Conservation (phyloP, 805 yeast genomes). For the Wickerhamomyces chaumierensis region DNA sequence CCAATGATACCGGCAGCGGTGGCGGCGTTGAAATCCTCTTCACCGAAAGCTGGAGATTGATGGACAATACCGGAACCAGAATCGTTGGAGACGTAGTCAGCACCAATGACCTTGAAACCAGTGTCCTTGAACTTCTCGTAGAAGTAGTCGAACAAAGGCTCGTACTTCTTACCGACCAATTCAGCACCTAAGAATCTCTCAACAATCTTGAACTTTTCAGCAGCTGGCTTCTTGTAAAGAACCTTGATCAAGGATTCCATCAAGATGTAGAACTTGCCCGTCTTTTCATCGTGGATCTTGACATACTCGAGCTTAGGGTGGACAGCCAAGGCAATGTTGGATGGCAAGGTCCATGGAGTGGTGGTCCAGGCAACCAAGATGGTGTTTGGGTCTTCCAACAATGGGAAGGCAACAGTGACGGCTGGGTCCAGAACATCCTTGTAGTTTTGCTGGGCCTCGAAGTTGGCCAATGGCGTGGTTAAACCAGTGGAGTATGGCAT, state of each 20-base stretch:
- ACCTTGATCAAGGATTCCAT: conserved; percentile 75
- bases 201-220: conserved; percentile 75
- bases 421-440: conserved; percentile 97
- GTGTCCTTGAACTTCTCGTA: conserved; percentile 60
- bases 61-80: conserved; percentile 99
- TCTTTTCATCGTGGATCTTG: conserved; percentile 84
- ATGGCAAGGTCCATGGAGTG: conserved; percentile 98
- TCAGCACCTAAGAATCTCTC: conserved; percentile 74
- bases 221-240: conserved; percentile 88
- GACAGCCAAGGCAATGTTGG: conserved; percentile 86
- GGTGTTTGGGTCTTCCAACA: conserved; percentile 71
- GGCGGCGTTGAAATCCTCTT: conserved; percentile 87
- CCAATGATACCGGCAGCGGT: conserved; percentile 62
- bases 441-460: conserved; percentile 97
- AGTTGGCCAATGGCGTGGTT: conserved; percentile 92
- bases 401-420: conserved; percentile 81
- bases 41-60: conserved; percentile 98
- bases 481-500: conserved; percentile 99
- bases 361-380: conserved; percentile 96
- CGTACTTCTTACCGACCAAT: conserved; percentile 68
- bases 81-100: conserved; percentile 79
- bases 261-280: conserved; percentile 70
- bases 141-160: conserved; percentile 78
- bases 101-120: conserved; percentile 76
- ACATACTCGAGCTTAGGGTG: conserved; percentile 85